Evolutionary conservation across 2,329 filamentous ascomycete genomes (phyloP).

Genomic region (Laburnicola sp.): DNA sequence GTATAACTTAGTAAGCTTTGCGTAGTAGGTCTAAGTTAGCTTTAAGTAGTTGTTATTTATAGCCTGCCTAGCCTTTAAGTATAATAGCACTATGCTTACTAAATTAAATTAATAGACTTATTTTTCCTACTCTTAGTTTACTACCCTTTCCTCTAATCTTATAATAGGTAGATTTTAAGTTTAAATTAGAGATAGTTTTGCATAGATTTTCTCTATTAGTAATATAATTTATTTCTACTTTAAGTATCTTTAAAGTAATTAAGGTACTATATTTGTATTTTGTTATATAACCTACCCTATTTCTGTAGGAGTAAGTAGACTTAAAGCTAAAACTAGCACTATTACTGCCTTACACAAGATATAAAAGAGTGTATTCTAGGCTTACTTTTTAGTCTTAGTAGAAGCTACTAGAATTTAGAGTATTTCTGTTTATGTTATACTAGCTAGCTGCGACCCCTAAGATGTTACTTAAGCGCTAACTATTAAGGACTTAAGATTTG

Average conservation of each 20-base stretch:
- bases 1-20: too few species aligned
- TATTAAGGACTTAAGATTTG: background rate
- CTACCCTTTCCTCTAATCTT: too few species aligned
- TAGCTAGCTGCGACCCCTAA: conserved; percentile 6
- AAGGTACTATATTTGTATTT: conserved; percentile 2
- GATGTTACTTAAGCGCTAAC: conserved; percentile 4
- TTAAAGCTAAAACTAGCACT: conserved; percentile 7
- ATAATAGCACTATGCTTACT: too few species aligned
- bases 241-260: conserved; percentile 7
- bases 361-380: conserved; percentile 4
- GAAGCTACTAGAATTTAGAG: conserved; percentile 3
- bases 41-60: too few species aligned
- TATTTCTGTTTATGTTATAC: conserved; percentile 8
- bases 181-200: too few species aligned
- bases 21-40: too few species aligned
- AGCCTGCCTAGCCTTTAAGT: too few species aligned
- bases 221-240: conserved; percentile 8
- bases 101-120: too few species aligned
- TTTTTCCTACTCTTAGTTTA: too few species aligned
- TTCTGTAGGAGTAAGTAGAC: conserved; percentile 2
- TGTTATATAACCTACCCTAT: conserved; percentile 4
- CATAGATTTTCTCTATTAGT: background rate
- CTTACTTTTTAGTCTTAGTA: conserved; percentile 3
- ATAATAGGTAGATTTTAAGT: too few species aligned
- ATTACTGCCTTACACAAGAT: conserved; percentile 4